Percentiles rank a stretch among this genome's conserved stretches.
These are phyloP conservation scores for Dothideomycetidae sp. DNA, from an alignment of 2,329 filamentous ascomycete genomes.

Conservation along the genomic window DNA sequence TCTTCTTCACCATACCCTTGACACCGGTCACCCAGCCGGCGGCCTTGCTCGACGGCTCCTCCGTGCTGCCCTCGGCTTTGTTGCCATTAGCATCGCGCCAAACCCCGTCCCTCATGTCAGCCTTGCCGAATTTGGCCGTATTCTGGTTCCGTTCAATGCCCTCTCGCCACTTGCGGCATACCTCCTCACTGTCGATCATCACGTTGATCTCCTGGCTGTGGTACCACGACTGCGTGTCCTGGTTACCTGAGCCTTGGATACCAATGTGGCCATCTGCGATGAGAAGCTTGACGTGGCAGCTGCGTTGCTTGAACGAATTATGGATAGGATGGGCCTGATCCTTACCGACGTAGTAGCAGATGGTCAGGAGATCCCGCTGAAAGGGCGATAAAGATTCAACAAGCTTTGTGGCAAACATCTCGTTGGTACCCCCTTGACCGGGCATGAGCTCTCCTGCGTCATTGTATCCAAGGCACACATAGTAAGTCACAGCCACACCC, in stretches of 20 bases:
- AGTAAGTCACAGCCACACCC: constrained; percentile 54
- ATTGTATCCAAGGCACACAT: constrained; percentile 66
- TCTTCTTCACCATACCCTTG: constrained; percentile 43
- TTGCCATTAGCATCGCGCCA: constrained; percentile 41
- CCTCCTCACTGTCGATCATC: constrained; percentile 49
- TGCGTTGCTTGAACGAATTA: constrained; percentile 49
- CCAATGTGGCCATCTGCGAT: constrained; percentile 55
- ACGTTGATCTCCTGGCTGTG: constrained; percentile 67
- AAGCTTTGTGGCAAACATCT: constrained; percentile 50
- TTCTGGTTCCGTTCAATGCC: constrained; percentile 52
- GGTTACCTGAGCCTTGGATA: constrained; percentile 62
- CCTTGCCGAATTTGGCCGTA: constrained; percentile 44
- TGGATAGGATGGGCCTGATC: constrained; percentile 56
- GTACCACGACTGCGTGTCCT: constrained; percentile 69
- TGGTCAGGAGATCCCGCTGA: constrained; percentile 39
- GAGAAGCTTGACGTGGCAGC: constrained; percentile 65
- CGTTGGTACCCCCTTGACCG: constrained; percentile 61
- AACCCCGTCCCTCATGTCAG: constrained; percentile 41
- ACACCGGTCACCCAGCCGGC: constrained; percentile 47
- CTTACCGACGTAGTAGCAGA: constrained; percentile 59
- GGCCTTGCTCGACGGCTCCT: constrained; percentile 36
- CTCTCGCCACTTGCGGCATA: constrained; percentile 35
- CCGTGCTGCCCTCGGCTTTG: constrained; percentile 28
- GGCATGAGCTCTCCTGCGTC: constrained; percentile 64
- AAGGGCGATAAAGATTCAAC: constrained; percentile 38